phyloP scores from a whole-genome alignment of 352 stramenopile species.

The Pythium brachiatum region DNA sequence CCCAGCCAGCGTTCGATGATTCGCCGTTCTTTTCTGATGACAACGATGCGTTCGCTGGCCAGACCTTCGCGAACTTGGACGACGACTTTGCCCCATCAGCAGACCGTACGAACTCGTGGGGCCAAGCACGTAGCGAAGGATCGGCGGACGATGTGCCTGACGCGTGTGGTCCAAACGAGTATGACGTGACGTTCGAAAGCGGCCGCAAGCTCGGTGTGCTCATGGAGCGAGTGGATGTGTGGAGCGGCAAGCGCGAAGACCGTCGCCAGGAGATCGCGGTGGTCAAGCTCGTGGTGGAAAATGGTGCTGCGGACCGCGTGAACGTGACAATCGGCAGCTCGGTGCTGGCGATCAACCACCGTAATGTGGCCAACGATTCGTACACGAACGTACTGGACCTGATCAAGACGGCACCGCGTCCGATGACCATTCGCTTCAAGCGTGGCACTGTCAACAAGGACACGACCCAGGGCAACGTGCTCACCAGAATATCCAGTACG shows the following conservation, averaged over 20 bases:
- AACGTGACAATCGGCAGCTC: slow-evolving; percentile 64
- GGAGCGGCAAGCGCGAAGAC: slow-evolving; percentile 43
- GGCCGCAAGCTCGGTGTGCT: slow-evolving; percentile 78
- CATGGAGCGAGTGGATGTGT: slow-evolving; percentile 79
- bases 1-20: slow-evolving; percentile 33
- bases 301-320: slow-evolving; percentile 65
- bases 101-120: slow-evolving; percentile 19
- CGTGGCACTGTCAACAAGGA: slow-evolving; percentile 64
- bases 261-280: slow-evolving; percentile 61
- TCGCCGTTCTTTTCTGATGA: slow-evolving; percentile 60
- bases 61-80: slow-evolving; percentile 65
- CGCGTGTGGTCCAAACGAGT: slow-evolving; percentile 50
- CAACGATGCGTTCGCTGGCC: slow-evolving; percentile 57
- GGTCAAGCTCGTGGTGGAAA: slow-evolving; percentile 81
- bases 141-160: slow-evolving; percentile 18
- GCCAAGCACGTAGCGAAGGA: slow-evolving; percentile 7
- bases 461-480: slow-evolving; percentile 59
- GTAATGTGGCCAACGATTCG: slow-evolving; percentile 47
- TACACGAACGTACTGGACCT: slow-evolving; percentile 70
- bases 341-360: slow-evolving; percentile 71
- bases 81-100: slow-evolving; percentile 34
- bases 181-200: slow-evolving; percentile 75
- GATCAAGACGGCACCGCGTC: slow-evolving; percentile 74
- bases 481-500: slow-evolving; percentile 82
- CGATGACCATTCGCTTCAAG: slow-evolving; percentile 72